phyloP scores from a whole-genome alignment of 352 stramenopile species.

The Phytophthora palmivora region DNA sequence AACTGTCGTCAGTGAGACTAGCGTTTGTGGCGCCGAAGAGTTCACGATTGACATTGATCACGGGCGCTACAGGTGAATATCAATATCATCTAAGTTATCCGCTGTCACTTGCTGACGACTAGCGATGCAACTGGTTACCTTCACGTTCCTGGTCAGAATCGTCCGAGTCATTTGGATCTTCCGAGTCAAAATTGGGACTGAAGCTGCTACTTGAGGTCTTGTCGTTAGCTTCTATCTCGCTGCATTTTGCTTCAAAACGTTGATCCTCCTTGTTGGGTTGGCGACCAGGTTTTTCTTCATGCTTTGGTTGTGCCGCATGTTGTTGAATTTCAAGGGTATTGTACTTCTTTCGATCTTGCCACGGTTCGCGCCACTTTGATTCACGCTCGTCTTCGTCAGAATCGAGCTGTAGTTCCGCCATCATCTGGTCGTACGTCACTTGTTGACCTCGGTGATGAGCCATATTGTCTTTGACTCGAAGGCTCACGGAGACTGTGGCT shows the following conservation, averaged over 20 bases:
- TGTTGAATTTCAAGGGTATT: constrained; percentile 7
- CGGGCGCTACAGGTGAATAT: constrained; percentile 14
- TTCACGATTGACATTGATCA: constrained; percentile 21
- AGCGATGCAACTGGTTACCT: constrained; percentile 6
- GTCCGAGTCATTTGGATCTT: constrained; percentile 26
- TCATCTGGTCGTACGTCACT: constrained; percentile 40
- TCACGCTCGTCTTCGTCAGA: constrained; percentile 30
- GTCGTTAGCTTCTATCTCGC: constrained; percentile 4
- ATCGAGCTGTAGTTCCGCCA: constrained; percentile 37
- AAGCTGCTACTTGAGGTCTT: constrained; percentile 22
- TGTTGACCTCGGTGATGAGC: constrained; percentile 6
- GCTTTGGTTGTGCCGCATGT: neutral
- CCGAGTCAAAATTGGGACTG: constrained; percentile 19
- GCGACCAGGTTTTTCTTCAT: neutral
- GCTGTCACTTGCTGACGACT: neutral
- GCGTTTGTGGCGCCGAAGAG: constrained; percentile 10
- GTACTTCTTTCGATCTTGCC: constrained; percentile 3
- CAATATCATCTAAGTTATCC: constrained; percentile 1
- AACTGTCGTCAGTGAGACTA: neutral
- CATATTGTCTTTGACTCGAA: constrained; percentile 8
- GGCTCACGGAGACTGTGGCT: neutral
- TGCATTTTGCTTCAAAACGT: constrained; percentile 4
- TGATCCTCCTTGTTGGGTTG: neutral
- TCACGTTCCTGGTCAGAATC: constrained; percentile 22
- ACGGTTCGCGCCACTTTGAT: constrained; percentile 2